phyloP scores from a whole-genome alignment of 805 yeast genomes.

The Saccharomycopsis fodiens region DNA sequence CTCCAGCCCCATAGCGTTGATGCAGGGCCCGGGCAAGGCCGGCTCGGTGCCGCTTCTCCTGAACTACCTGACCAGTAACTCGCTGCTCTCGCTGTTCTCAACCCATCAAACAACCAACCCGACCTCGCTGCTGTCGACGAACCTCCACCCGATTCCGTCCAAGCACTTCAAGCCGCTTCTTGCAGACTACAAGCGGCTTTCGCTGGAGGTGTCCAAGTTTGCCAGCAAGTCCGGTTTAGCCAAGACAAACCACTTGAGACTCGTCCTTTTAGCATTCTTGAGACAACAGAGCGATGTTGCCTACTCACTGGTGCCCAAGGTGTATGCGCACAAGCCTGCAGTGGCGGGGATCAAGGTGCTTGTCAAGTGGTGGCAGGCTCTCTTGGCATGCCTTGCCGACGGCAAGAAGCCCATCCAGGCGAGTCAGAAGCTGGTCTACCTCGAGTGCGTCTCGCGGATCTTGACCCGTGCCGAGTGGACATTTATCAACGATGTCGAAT shows the following conservation, averaged over 20 bases:
- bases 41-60: background rate
- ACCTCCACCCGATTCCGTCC: background rate
- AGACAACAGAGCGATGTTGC: slow-evolving; percentile 13
- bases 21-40: background rate
- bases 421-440: slow-evolving; percentile 43
- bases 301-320: background rate
- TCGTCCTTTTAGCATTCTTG: slow-evolving; percentile 13
- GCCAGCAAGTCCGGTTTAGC: slow-evolving; percentile 13
- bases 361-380: slow-evolving; percentile 48
- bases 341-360: slow-evolving; percentile 22
- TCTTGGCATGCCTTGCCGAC: slow-evolving; percentile 29
- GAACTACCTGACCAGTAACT: slow-evolving; percentile 10
- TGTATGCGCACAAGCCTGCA: slow-evolving; percentile 8
- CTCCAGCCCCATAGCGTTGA: background rate
- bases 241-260: slow-evolving; percentile 16
- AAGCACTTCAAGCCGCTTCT: slow-evolving; percentile 9
- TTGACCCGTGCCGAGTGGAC: slow-evolving; percentile 42
- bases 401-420: slow-evolving; percentile 31
- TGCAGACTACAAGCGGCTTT: slow-evolving; percentile 13
- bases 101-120: slow-evolving; percentile 17
- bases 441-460: slow-evolving; percentile 48
- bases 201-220: slow-evolving; percentile 16
- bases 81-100: slow-evolving; percentile 12
- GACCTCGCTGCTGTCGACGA: slow-evolving; percentile 12
- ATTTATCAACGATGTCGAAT: slow-evolving; percentile 2